Percentiles rank a stretch among this genome's conserved stretches.
Conservation (phyloP, 2,329 filamentous ascomycete species). For the Pseudocercospora crystallina region DNA sequence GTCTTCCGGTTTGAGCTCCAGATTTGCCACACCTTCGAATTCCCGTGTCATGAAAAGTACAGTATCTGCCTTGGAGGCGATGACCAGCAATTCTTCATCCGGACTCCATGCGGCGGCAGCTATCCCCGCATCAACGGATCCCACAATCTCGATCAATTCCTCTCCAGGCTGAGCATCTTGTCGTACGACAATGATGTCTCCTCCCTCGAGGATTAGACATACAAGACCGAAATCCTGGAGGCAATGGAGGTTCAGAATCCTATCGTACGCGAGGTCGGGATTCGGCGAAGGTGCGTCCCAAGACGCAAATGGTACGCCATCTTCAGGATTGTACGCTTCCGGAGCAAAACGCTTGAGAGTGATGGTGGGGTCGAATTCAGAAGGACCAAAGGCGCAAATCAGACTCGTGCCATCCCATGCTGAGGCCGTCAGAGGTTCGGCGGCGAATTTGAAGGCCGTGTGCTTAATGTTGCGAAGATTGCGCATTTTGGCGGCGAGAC, state of each 20-base stretch:
- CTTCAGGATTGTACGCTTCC: slow-evolving; percentile 41
- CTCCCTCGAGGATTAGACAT: slow-evolving; percentile 82
- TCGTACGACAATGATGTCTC: slow-evolving; percentile 83
- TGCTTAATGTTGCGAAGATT: slow-evolving; percentile 80
- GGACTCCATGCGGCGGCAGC: slow-evolving; percentile 89
- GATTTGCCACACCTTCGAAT: slow-evolving; percentile 80
- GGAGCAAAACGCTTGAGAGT: slow-evolving; percentile 62
- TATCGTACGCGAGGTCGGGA: slow-evolving; percentile 73
- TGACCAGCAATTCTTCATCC: slow-evolving; percentile 84
- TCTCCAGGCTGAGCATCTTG: slow-evolving; percentile 62
- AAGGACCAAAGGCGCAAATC: slow-evolving; percentile 82
- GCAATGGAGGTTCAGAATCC: slow-evolving; percentile 76
- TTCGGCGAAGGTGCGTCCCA: slow-evolving; percentile 86
- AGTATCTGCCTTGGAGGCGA: slow-evolving; percentile 76
- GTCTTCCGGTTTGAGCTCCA: slow-evolving; percentile 69
- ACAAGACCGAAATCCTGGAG: slow-evolving; percentile 76
- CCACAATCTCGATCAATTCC: slow-evolving; percentile 89
- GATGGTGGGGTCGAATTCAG: slow-evolving; percentile 63
- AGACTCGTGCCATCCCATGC: slow-evolving; percentile 85
- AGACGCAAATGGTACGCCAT: slow-evolving; percentile 63
- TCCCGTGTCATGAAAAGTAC: slow-evolving; percentile 89
- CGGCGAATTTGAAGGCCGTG: slow-evolving; percentile 59
- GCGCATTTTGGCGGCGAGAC: slow-evolving; percentile 60
- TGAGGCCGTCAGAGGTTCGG: slow-evolving; percentile 68
- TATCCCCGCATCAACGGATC: slow-evolving; percentile 90